phyloP scores from a whole-genome alignment of 176 grass and related monocot genomes.

The Aechmea fasciata region DNA sequence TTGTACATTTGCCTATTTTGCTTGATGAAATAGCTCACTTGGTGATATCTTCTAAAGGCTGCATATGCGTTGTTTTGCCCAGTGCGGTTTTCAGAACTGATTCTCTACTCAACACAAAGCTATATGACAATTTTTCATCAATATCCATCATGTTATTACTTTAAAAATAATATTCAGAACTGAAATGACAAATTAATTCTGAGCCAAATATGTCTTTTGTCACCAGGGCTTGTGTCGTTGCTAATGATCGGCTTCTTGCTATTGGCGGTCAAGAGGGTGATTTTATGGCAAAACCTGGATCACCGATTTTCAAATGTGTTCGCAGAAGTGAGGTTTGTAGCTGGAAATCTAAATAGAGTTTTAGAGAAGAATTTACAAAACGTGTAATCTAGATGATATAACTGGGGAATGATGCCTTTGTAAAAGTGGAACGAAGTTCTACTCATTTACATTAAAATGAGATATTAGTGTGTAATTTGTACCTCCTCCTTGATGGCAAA shows the following conservation, averaged over 20 bases:
- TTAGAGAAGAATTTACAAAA: not conserved
- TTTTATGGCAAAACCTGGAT: conserved; percentile 99
- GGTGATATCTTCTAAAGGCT: too few relatives aligned
- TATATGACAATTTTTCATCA: not conserved
- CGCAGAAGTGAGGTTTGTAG: conserved; percentile 77
- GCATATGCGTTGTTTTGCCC: too few relatives aligned
- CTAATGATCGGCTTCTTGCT: conserved; percentile 78
- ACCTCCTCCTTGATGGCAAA: not conserved
- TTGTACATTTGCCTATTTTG: too few relatives aligned
- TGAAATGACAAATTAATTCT: conserved; percentile 14
- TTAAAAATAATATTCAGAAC: not conserved
- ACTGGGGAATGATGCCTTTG: not conserved
- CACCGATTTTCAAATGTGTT: conserved; percentile 97
- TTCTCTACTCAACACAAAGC: too few relatives aligned
- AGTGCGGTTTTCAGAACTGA: too few relatives aligned
- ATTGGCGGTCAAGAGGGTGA: conserved; percentile 99
- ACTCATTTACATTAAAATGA: not conserved
- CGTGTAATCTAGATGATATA: not conserved
- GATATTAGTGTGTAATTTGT: not conserved
- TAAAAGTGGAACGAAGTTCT: not conserved
- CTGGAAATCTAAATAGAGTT: not conserved
- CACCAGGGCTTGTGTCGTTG: conserved; percentile 81
- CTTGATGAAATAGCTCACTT: too few relatives aligned
- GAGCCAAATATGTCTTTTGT: conserved; percentile 6
- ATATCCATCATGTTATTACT: not conserved